These are phyloP conservation scores for Xylaria multiplex DNA, from an alignment of 2,329 filamentous ascomycete genomes.

Conservation along the genomic window DNA sequence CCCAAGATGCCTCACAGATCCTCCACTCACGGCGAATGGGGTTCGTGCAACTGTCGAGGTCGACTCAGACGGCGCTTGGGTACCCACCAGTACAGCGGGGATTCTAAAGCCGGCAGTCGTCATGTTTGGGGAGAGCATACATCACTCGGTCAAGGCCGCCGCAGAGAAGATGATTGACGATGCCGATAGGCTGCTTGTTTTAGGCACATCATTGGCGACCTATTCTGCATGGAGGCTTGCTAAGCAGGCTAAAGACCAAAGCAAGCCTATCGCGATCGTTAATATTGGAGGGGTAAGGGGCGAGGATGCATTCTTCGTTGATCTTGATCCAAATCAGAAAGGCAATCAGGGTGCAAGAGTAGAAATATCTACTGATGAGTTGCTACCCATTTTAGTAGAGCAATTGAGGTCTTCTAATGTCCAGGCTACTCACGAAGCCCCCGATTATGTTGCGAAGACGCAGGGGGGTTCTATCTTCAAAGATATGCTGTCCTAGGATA, in stretches of 20 bases:
- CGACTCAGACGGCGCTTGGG: constrained; percentile 85
- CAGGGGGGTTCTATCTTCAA: constrained; percentile 59
- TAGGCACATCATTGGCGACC: constrained; percentile 92
- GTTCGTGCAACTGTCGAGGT: constrained; percentile 69
- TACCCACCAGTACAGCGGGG: constrained; percentile 71
- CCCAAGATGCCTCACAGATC: constrained; percentile 76
- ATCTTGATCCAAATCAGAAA: constrained; percentile 61
- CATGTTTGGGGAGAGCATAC: constrained; percentile 96
- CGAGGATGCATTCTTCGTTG: constrained; percentile 76
- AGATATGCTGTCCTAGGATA: constrained; percentile 66
- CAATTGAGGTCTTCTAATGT: constrained; percentile 53
- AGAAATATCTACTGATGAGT: constrained; percentile 66
- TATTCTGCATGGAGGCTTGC: constrained; percentile 94
- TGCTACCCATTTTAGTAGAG: constrained; percentile 67
- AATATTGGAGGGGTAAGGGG: constrained; percentile 88
- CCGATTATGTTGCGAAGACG: constrained; percentile 41
- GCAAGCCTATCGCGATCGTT: constrained; percentile 86
- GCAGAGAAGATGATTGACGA: constrained; percentile 84
- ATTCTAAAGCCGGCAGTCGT: constrained; percentile 92
- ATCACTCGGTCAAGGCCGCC: constrained; percentile 71
- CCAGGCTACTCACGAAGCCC: constrained; percentile 30
- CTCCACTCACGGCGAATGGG: constrained; percentile 66
- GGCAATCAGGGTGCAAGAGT: constrained; percentile 65
- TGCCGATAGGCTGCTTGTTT: constrained; percentile 77
- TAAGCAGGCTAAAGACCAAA: constrained; percentile 81